A percentile compares a stretch with the other conserved stretches of the same genome.
These are phyloP conservation scores for Rhodotorula sp. DNA, from an alignment of 1,284 basidiomycete genomes.

Conservation along the genomic window DNA sequence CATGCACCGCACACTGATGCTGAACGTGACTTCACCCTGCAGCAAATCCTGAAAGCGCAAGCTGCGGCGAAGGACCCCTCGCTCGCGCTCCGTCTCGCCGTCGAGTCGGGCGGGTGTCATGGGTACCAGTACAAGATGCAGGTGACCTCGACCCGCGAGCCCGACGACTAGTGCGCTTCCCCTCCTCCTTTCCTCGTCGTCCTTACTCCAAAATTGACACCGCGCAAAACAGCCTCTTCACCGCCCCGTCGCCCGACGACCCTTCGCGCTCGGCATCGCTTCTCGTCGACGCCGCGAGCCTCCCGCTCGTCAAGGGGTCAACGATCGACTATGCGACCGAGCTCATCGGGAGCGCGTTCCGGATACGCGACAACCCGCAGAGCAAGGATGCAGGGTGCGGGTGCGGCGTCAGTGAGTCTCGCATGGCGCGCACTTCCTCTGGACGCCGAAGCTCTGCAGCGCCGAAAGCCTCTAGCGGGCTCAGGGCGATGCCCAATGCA, in stretches of 20 bases:
- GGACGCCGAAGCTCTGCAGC: background rate
- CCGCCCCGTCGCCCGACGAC: constrained; percentile 1
- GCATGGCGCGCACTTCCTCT: background rate
- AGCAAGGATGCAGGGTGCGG: constrained; percentile 77
- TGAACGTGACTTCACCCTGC: background rate
- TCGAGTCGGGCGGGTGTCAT: constrained; percentile 88
- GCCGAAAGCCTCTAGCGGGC: background rate
- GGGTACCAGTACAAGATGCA: constrained; percentile 91
- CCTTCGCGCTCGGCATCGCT: constrained; percentile 50
- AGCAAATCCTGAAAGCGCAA: constrained; percentile 38
- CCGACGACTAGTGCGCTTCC: constrained; percentile 74
- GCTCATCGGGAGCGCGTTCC: constrained; percentile 83
- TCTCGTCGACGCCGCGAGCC: constrained; percentile 75
- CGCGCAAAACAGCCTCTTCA: constrained; percentile 27
- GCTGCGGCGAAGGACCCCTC: constrained; percentile 58
- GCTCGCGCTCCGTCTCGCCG: constrained; percentile 70
- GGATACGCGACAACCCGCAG: constrained; percentile 75
- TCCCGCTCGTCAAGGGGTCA: constrained; percentile 75
- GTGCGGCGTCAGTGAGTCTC: constrained; percentile 70
- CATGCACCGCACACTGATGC: no score
- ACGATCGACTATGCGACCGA: constrained; percentile 87
- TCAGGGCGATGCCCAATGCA: no score
- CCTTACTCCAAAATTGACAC: background rate
- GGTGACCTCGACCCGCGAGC: constrained; percentile 59
- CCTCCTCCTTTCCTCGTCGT: constrained; percentile 6